Evolutionary conservation across 106 monocot genomes (phyloP), one percentile per base, ranked within the genome.

Genomic region (Agapanthus africanus): DNA sequence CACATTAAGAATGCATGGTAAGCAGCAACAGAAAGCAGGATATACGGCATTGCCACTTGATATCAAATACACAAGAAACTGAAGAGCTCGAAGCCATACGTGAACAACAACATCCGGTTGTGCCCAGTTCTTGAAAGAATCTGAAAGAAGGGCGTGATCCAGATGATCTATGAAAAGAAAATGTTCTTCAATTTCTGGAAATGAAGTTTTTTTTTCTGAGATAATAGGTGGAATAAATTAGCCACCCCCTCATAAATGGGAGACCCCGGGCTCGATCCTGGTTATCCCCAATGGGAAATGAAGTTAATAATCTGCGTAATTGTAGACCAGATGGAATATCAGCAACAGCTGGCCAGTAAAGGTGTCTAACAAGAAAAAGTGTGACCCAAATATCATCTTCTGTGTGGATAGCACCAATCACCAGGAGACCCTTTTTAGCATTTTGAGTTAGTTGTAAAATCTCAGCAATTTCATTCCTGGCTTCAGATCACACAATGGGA

Each of bases 311-410:
- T 74, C 54, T 88, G 21, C 91, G 76, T 40, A 95, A 41, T 19
- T 91, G 71, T 49, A 95, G 61, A 28, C 95, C 91, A 35, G 95
- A 95, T 23, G 86, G 57, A 70, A 95, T 75, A 74, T 95, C 95
- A 57, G 85, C 13, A 57, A 82, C 78, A 73, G 88, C 76, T 21
- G 91, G 95, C 95, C 95, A 95, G 15, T 60, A 76, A 62, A 95
- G 86, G 65, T 95, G 86, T 73, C 73, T 86, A 47, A 79, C 79
- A 50, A 95, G 74, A 40, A 76, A 71, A 71, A 76, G 52, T 52
- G 81, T 79, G 72, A 85, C 91, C 88, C 88, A 88, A 25, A 91
- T 84, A 57, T 95, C 95, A 88, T 83, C 85, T 51, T 95, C 88
- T 11, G 70, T 80, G 28, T 82, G 73, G 9, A 95, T 65, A 51